Evolutionary conservation across 352 stramenopile genomes (phyloP), one percentile per base, ranked within the genome.

Genomic region (Phytophthora citricola): DNA sequence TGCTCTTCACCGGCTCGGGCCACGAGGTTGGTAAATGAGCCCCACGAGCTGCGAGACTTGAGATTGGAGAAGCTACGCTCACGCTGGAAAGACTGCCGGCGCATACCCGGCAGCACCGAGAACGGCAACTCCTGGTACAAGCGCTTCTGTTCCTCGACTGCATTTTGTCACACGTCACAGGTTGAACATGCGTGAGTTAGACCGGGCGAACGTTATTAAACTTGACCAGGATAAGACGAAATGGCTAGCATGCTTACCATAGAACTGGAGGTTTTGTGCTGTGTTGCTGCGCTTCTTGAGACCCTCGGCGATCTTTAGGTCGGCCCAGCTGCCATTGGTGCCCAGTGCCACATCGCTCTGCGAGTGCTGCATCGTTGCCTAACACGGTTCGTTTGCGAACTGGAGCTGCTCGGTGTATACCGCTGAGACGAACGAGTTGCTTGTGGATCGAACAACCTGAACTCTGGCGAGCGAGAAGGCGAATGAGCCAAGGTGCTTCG

Each of bases 221-320:
- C 39, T 31, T n/a, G 20, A 47, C 39, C 29, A 36, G 47, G 10
- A 58, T 22, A 22, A 59, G 7, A 40, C n/a, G 32, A 45, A 34
- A 14, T 49, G 11, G n/a, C n/a, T 22, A 15, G 17, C 14, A 48
- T 4, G 58, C 69, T 47, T 61, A 91, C 83, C 81, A 79, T 92
- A 92, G 38, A 90, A 92, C 58, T 87, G 73, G 39, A 92, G 79
- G 54, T 92, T 92, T 63, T 92, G 83, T 52, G 81, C 81, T 58
- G 83, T 92, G 58, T 90, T 92, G 56, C 81, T 88, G 67, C 83
- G 83, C 75, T 90, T 90, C 64, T 87, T 88, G 53, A 92, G 77
- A 14, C 83, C 78, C 50, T 92, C 83, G 9, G 81, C 79, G 54
- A 78, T 50, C 64, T 92, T 90, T 50, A 92, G 66, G 58, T 90